These are phyloP conservation scores for Pyrenochaeta sp. DNA, from an alignment of 2,329 filamentous ascomycete species.

Conservation along the genomic window DNA sequence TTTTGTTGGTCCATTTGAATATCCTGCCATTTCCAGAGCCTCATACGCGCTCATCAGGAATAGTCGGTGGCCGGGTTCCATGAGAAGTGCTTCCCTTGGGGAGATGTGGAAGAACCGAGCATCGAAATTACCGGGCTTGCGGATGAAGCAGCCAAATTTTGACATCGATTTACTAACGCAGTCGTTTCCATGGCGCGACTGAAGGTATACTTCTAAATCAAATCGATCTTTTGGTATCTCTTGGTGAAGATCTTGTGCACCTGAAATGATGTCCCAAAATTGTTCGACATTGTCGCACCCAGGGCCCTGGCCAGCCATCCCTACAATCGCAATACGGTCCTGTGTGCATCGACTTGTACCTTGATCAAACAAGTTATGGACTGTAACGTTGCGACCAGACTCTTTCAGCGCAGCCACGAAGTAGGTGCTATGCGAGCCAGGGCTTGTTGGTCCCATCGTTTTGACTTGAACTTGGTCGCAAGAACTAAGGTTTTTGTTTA, in stretches of 20 bases:
- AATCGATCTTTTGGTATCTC: constrained; percentile 76
- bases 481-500: too few relatives aligned
- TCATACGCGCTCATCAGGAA: constrained; percentile 34
- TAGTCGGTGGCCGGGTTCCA: constrained; percentile 36
- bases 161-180: too few relatives aligned
- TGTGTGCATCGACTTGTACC: too few relatives aligned
- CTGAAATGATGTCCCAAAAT: constrained; percentile 78
- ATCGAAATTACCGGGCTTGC: constrained; percentile 38
- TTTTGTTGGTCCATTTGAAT: constrained; percentile 36
- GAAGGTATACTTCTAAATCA: too few relatives aligned
- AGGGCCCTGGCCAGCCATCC: constrained; percentile 81
- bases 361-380: too few relatives aligned
- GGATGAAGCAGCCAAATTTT: constrained; percentile 58
- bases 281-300: constrained; percentile 74
- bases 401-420: too few relatives aligned
- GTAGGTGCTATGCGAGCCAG: too few relatives aligned
- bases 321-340: constrained; percentile 88
- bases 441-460: too few relatives aligned
- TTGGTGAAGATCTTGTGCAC: constrained; percentile 77
- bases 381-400: too few relatives aligned
- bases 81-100: constrained; percentile 32
- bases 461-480: too few relatives aligned
- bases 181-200: too few relatives aligned
- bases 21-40: constrained; percentile 28
- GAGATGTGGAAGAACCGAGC: constrained; percentile 40